These are phyloP conservation scores for Pinus taeda DNA, from an alignment of 75 land plant species.

Conservation along the genomic window DNA sequence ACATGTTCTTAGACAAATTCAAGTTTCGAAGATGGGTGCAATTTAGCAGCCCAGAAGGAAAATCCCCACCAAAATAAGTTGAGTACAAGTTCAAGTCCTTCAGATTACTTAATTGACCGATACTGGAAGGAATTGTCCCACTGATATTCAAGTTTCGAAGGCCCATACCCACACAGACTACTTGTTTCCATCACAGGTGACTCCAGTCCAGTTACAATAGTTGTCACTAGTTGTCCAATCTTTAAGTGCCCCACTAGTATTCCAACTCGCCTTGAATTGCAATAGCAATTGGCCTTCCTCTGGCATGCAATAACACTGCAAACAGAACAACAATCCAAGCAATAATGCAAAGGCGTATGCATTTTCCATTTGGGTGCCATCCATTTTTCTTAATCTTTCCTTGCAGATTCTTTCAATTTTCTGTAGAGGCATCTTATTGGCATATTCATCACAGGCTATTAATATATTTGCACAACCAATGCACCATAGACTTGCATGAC, in stretches of 20 bases:
- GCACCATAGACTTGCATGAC: no score
- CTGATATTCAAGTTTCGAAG: constrained; percentile 16
- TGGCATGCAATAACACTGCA: not conserved
- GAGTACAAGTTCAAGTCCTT: constrained; percentile 31
- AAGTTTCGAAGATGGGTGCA: constrained; percentile 36
- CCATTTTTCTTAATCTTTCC: no score
- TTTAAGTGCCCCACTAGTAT: not conserved
- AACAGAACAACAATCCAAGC: not conserved
- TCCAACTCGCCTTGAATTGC: not conserved
- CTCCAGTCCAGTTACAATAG: constrained; percentile 41
- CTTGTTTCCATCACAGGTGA: constrained; percentile 14
- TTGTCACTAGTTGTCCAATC: not conserved
- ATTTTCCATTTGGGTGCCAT: not conserved
- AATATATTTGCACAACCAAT: no score
- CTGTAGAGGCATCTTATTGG: no score
- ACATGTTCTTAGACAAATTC: constrained; percentile 42
- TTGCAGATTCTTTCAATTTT: no score
- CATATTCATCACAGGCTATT: no score
- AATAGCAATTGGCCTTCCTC: constrained; percentile 2
- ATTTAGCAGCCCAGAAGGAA: constrained; percentile 39
- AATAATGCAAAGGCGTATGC: not conserved
- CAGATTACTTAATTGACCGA: constrained; percentile 41
- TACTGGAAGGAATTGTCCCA: constrained; percentile 15
- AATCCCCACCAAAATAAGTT: constrained; percentile 51
- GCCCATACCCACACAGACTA: constrained; percentile 18